Conservation (phyloP, 2,329 filamentous ascomycete species). For the Paecilomyces fulvus region DNA sequence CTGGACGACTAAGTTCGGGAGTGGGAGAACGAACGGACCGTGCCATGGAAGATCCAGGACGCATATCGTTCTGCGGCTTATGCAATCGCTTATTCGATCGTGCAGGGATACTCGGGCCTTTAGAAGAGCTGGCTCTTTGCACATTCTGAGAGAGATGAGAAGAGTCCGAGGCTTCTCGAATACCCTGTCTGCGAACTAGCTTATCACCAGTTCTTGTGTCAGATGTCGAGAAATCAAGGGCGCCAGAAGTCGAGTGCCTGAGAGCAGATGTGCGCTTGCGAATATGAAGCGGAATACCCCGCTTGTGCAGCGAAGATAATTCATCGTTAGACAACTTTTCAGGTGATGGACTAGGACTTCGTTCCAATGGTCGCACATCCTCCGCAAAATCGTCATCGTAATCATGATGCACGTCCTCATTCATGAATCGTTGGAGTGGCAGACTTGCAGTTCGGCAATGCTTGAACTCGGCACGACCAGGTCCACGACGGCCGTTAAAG, state of each 20-base stretch:
- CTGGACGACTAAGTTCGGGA: slow-evolving; percentile 33
- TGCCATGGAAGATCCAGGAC: not conserved
- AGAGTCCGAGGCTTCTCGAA: not conserved
- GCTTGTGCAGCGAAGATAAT: not conserved
- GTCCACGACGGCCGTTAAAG: slow-evolving; percentile 17
- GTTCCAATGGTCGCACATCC: not conserved
- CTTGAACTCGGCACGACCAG: slow-evolving; percentile 14
- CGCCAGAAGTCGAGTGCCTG: not conserved
- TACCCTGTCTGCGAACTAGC: not conserved
- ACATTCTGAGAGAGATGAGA: not conserved
- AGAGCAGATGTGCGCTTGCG: not conserved
- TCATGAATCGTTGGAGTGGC: slow-evolving; percentile 32
- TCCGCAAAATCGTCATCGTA: slow-evolving; percentile 8
- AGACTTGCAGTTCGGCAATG: slow-evolving; percentile 26
- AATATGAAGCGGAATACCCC: not conserved
- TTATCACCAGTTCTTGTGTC: not conserved
- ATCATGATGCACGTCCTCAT: slow-evolving; percentile 24
- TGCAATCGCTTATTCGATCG: not conserved
- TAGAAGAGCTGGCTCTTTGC: not conserved
- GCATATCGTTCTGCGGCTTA: not conserved
- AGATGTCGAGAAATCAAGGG: not conserved
- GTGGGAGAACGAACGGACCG: slow-evolving; percentile 6
- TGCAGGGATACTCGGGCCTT: not conserved
- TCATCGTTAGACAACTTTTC: not conserved
- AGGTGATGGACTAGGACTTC: not conserved